Conservation (phyloP, 345 rosid genomes). For the Populus nigra region DNA sequence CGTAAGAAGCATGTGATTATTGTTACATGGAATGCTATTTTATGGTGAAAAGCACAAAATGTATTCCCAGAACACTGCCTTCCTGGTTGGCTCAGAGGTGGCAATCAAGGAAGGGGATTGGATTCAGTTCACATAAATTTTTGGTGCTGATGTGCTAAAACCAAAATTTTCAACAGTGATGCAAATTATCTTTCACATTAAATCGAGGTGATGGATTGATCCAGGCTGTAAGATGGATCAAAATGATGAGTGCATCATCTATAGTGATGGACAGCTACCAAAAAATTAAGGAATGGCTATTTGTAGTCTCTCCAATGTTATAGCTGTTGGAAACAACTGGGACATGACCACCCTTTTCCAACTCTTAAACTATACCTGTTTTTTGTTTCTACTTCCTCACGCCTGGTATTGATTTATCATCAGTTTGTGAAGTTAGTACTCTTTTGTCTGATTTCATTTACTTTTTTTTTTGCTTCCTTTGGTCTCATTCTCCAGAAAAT, state of each 20-base stretch:
- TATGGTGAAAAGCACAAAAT: neutral
- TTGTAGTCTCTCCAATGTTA: neutral
- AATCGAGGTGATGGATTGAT: neutral
- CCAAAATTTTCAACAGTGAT: neutral
- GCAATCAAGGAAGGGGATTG: neutral
- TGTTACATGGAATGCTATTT: neutral
- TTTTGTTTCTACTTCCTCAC: neutral
- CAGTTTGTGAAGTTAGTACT: neutral
- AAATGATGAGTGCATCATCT: neutral
- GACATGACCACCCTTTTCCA: neutral
- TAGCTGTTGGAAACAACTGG: neutral
- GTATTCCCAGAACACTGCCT: neutral
- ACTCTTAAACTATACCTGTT: neutral
- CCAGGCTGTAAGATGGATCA: neutral
- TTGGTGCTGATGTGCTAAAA: neutral
- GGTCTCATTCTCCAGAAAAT: neutral
- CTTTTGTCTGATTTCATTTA: no score
- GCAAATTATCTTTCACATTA: neutral
- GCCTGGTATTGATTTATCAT: neutral
- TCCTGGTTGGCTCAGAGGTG: neutral
- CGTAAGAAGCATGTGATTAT: neutral
- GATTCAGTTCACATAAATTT: neutral
- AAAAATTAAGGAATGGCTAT: neutral
- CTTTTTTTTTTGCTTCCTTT: neutral
- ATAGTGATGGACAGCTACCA: neutral